These are phyloP conservation scores for Kwoniella dejecticola DNA, from an alignment of 768 basidiomycete species.

Conservation along the genomic window DNA sequence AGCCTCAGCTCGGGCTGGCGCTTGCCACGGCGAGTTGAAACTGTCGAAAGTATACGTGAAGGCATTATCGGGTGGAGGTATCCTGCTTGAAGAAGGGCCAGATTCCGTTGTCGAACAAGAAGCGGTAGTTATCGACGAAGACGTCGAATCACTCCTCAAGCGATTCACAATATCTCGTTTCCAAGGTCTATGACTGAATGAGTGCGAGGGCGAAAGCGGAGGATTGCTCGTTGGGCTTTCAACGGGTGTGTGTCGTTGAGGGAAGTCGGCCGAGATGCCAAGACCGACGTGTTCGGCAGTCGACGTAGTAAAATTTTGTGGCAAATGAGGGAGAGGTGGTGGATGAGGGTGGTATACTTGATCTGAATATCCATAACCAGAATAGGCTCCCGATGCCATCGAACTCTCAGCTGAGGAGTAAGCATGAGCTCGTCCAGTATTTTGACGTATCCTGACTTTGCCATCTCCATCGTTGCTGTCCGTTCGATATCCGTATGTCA, in stretches of 20 bases:
- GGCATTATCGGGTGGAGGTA: slow-evolving; percentile 18
- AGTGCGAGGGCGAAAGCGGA: slow-evolving; percentile 24
- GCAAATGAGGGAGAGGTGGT: slow-evolving; percentile 41
- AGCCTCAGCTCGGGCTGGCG: slow-evolving; percentile 24
- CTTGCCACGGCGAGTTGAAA: slow-evolving; percentile 27
- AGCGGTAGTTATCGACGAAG: slow-evolving; percentile 40
- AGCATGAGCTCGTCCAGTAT: slow-evolving; percentile 38
- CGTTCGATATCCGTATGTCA: slow-evolving; percentile 30
- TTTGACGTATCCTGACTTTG: slow-evolving; percentile 32
- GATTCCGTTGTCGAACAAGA: slow-evolving; percentile 30
- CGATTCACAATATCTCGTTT: slow-evolving; percentile 34
- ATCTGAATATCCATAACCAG: slow-evolving; percentile 34
- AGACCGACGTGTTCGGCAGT: slow-evolving; percentile 37
- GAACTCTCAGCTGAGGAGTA: slow-evolving; percentile 45
- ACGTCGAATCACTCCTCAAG: slow-evolving; percentile 40
- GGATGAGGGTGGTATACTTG: slow-evolving; percentile 39
- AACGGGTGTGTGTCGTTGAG: slow-evolving; percentile 10
- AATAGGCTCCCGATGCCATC: slow-evolving; percentile 44
- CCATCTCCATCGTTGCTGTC: slow-evolving; percentile 28
- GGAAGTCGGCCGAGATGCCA: slow-evolving; percentile 34
- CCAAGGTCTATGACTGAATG: slow-evolving; percentile 45
- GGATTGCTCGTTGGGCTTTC: slow-evolving; percentile 20
- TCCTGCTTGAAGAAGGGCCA: slow-evolving; percentile 24
- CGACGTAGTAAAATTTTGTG: slow-evolving; percentile 16
- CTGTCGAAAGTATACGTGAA: slow-evolving; percentile 26